Conservation (phyloP, 73 alveolate species). For the Symbiodinium natans region DNA sequence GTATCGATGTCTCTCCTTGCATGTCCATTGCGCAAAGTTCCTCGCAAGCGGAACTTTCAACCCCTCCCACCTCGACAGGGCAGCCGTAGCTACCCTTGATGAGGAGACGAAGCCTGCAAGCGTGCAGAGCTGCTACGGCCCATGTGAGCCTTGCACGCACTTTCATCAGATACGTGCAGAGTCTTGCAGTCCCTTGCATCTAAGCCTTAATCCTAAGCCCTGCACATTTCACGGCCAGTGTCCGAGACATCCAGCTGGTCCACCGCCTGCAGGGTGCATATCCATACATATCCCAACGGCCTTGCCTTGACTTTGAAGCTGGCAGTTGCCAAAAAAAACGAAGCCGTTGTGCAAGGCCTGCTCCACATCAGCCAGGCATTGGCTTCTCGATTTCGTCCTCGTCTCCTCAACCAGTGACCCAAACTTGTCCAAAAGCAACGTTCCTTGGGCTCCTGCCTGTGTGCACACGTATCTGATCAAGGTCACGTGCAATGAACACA, state of each 20-base stretch:
- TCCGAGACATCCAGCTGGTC: conserved; percentile 70
- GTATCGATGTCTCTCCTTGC: conserved; percentile 63
- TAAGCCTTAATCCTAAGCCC: neutral
- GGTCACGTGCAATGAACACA: too few species aligned
- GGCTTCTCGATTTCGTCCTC: conserved; percentile 19
- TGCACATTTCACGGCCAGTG: conserved; percentile 44
- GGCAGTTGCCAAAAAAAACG: too few species aligned
- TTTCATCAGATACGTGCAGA: neutral
- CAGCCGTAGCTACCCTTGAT: conserved; percentile 32
- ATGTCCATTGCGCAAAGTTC: neutral
- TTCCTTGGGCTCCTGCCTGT: too few species aligned
- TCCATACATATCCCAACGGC: too few species aligned
- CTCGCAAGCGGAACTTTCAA: neutral
- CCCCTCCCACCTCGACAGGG: neutral
- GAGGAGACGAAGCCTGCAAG: conserved; percentile 65
- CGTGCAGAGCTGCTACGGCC: neutral
- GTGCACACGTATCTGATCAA: too few species aligned
- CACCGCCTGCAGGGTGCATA: conserved; percentile 59
- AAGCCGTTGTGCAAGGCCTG: conserved; percentile 16
- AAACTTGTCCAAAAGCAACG: too few species aligned
- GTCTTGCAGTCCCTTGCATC: neutral
- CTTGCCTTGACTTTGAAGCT: too few species aligned
- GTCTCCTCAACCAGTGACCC: too few species aligned
- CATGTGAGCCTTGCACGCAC: neutral
- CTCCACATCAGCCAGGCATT: conserved; percentile 61